A percentile compares a stretch with the other conserved stretches of the same genome.
phyloP scores from a whole-genome alignment of 208 protist genomes.

The Phytomonas francai region DNA sequence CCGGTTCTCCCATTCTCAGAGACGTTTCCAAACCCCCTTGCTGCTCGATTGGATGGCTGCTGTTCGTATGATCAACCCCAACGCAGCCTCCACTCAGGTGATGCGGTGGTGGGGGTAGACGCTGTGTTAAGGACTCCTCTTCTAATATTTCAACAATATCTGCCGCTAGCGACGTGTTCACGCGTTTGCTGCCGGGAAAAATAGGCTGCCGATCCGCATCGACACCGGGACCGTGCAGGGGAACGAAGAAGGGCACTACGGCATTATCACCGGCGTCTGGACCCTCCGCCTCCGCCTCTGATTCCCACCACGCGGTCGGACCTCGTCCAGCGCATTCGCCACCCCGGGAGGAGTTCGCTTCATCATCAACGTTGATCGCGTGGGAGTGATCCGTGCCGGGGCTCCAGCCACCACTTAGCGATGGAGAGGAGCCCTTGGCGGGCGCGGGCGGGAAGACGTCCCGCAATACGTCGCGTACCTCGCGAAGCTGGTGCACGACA shows the following conservation, averaged over 20 bases:
- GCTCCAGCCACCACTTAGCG: not conserved
- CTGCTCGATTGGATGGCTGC: not conserved
- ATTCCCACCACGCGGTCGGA: not conserved
- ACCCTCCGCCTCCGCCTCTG: not conserved
- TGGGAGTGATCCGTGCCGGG: not conserved
- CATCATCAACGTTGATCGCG: not conserved
- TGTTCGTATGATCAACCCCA: not conserved
- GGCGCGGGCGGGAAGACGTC: too few species aligned
- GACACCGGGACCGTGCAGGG: not conserved
- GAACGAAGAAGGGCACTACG: not conserved
- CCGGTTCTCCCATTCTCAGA: not conserved
- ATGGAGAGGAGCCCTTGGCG: not conserved
- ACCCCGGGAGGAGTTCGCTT: not conserved
- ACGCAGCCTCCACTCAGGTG: not conserved
- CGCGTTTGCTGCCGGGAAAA: not conserved
- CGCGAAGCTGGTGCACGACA: not conserved
- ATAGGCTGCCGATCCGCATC: not conserved
- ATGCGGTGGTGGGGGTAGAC: not conserved
- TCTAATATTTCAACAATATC: not conserved
- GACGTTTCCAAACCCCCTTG: not conserved
- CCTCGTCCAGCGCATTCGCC: not conserved
- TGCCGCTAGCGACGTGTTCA: not conserved
- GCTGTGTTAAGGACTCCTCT: not conserved
- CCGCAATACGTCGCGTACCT: not conserved
- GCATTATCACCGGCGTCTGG: not conserved